Percentiles rank a stretch among this genome's conserved stretches.
Conservation (phyloP, 768 basidiomycete genomes). For the Dentipellis sp. region DNA sequence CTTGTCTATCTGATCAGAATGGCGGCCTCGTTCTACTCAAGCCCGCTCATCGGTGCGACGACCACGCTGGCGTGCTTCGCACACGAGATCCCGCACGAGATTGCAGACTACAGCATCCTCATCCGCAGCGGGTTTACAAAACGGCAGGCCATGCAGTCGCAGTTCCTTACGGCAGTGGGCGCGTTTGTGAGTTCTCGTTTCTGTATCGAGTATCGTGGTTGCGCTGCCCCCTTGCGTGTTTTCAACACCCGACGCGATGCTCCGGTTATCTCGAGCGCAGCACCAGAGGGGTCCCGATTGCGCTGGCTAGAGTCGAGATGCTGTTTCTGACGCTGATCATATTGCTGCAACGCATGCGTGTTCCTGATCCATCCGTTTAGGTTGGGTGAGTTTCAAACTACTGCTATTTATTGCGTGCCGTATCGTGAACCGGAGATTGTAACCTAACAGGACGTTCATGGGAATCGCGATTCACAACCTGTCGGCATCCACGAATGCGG, state of each 20-base stretch:
- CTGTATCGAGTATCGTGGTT: too few relatives aligned
- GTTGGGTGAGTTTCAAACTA: constrained; percentile 16
- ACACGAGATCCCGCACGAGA: constrained; percentile 94
- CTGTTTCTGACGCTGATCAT: not conserved
- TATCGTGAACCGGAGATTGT: not conserved
- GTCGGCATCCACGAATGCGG: constrained; percentile 38
- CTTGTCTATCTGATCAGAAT: constrained; percentile 39
- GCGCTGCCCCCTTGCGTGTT: not conserved
- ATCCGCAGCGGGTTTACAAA: constrained; percentile 88
- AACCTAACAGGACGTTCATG: constrained; percentile 60
- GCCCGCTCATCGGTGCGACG: constrained; percentile 86
- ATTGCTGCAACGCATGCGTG: not conserved
- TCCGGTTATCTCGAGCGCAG: not conserved
- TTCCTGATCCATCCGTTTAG: constrained; percentile 10
- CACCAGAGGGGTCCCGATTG: not conserved
- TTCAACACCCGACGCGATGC: not conserved
- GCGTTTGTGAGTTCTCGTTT: constrained; percentile 62
- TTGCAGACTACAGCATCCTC: constrained; percentile 94
- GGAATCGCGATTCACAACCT: constrained; percentile 79
- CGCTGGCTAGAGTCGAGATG: not conserved
- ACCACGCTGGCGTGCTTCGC: constrained; percentile 94
- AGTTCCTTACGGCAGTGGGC: constrained; percentile 86
- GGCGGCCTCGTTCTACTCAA: constrained; percentile 97
- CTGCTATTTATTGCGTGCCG: not conserved
- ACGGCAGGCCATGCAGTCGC: constrained; percentile 85